Base-by-base conservation (phyloP, 2,329 filamentous ascomycete species). In the Aspergillus arachidicola region DNA sequence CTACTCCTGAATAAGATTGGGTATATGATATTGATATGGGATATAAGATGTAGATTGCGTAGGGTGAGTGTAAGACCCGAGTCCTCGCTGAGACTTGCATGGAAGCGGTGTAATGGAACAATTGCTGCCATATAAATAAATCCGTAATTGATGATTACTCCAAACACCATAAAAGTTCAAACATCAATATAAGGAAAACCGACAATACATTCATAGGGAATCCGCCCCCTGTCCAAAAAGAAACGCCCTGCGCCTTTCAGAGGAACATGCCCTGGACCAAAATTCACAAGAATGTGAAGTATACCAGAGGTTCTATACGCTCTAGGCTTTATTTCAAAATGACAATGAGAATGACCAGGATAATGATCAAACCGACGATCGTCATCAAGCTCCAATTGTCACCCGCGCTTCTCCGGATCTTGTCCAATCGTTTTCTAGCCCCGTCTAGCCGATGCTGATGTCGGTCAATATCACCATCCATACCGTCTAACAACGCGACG, bases 301-400 rank as follows among this genome's bases (percentile, higher is more conserved):
- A 23, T 36, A 55, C 30, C 51, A n/a, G 51, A 36, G n/a, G n/a
- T 38, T 32, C 19, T 54, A 61, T 43, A 26, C 59, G 64, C 70
- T 77, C 79, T 34, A 43, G 28, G 28, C 11, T 30, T 62, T 51
- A 94, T 80, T 95, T 95, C 79, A 94, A 76, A 53, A 96, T 87
- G 28, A 91, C 86, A 80, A 97, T 96, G 72, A 97, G 77, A 71
- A 97, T 79, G 6, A 97, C 85, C 71, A 97, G 79, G 12, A 97
- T 84, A 57, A 96, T 86, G 69, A 97, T 95, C 75, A 97, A 80
- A 21, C 90, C 85, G 68, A 97, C 88, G 63, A 96, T 92, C 32
- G 90, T 85, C 61, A 88, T 89, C 88, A 95, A 89, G 80, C 94
- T 93, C 86, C 91, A 92, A 78, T 94, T 95, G 74, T 96, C 93